phyloP scores from a whole-genome alignment of 768 basidiomycete species.

The Boletus huronensis region DNA sequence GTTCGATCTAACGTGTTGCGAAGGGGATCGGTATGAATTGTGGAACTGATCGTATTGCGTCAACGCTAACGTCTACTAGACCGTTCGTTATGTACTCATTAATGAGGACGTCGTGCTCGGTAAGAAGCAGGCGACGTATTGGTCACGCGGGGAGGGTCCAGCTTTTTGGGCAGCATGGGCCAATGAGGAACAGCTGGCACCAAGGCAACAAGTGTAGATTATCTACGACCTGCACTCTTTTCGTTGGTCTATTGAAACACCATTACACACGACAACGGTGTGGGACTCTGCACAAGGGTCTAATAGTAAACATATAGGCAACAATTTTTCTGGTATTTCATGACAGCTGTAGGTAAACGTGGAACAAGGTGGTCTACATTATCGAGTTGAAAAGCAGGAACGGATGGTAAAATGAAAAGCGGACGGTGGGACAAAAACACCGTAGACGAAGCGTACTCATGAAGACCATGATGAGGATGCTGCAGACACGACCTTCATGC shows the following conservation, averaged over 20 bases:
- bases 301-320: background rate
- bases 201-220: constrained; percentile 16
- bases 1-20: constrained; percentile 1
- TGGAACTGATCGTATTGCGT: background rate
- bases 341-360: constrained; percentile 27
- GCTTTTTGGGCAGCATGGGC: constrained; percentile 80
- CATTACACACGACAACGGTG: background rate
- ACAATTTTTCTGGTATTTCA: constrained; percentile 26
- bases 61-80: constrained; percentile 38
- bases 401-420: constrained; percentile 11
- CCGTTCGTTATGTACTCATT: constrained; percentile 80
- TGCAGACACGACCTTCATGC: background rate
- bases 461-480: constrained; percentile 3
- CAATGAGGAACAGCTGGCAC: constrained; percentile 48
- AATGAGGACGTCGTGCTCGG: constrained; percentile 68
- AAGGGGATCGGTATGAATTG: constrained; percentile 62
- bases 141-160: constrained; percentile 62
- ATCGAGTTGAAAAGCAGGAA: constrained; percentile 10
- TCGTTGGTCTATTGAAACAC: background rate
- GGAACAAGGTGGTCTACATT: constrained; percentile 31
- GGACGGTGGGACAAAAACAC: background rate
- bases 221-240: background rate
- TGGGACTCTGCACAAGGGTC: background rate
- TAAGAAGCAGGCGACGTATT: constrained; percentile 64
- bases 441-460: constrained; percentile 8